Evolutionary conservation across 2,329 filamentous ascomycete species (phyloP).

Genomic region (Amauroascus verrucosus): DNA sequence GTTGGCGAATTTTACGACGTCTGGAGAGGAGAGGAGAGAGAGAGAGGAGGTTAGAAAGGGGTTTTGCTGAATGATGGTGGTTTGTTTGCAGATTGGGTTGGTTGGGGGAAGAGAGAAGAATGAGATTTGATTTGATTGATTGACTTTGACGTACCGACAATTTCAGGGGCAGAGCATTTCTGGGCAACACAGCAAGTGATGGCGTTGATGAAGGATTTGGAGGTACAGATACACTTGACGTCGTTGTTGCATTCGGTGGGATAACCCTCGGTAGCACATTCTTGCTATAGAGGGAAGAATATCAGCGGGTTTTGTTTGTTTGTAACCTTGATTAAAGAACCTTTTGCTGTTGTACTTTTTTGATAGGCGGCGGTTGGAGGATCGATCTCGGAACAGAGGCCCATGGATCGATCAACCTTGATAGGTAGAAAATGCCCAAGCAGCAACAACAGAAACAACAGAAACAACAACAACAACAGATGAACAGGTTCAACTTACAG

Average conservation of each 20-base stretch:
- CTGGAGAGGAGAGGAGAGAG: conserved; percentile 17
- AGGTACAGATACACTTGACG: conserved; percentile 42
- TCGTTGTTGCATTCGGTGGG: conserved; percentile 35
- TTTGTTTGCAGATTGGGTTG: no score
- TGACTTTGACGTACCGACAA: no score
- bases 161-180: no score
- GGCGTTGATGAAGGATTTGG: conserved; percentile 36
- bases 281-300: conserved; percentile 23
- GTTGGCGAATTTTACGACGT: conserved; percentile 28
- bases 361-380: no score
- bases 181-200: conserved; percentile 43
- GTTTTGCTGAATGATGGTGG: background rate
- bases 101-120: background rate
- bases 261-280: conserved; percentile 35
- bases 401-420: background rate
- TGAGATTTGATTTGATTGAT: background rate
- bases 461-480: background rate
- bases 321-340: no score
- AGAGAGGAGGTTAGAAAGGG: background rate
- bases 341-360: no score
- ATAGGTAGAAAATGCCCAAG: background rate
- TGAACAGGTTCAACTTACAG: conserved; percentile 47
- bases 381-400: background rate
- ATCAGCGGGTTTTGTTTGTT: no score
- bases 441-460: background rate